These are phyloP conservation scores for Eucalyptus cloeziana DNA, from an alignment of 345 rosid species.

Conservation along the genomic window DNA sequence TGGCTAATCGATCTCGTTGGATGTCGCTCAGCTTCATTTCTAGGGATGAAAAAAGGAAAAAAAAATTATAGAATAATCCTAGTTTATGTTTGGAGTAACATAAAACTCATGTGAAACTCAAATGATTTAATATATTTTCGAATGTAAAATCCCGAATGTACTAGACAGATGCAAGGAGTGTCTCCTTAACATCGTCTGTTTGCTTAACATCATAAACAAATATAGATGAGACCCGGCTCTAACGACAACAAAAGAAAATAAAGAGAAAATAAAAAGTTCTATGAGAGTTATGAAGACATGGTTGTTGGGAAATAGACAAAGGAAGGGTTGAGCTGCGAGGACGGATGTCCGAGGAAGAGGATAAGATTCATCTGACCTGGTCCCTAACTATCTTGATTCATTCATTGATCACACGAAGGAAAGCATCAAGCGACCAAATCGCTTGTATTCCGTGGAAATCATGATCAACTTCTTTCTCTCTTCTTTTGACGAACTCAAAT, in stretches of 20 bases:
- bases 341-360: neutral
- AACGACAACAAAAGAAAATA: fast-evolving
- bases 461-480: neutral
- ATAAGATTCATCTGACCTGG: neutral
- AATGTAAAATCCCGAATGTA: no score
- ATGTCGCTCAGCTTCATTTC: neutral
- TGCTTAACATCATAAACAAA: fast-evolving
- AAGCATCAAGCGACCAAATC: neutral
- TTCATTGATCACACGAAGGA: neutral
- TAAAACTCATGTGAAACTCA: fast-evolving
- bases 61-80: fast-evolving
- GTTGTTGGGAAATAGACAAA: neutral
- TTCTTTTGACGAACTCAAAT: neutral
- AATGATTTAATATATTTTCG: neutral
- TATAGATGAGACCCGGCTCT: neutral
- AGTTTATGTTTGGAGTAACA: fast-evolving
- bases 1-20: neutral
- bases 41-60: neutral
- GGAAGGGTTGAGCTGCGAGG: neutral
- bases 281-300: neutral
- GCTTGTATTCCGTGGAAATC: neutral
- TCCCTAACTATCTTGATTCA: neutral
- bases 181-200: neutral
- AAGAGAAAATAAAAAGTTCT: no score
- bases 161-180: neutral